Evolutionary conservation across 2,329 filamentous ascomycete genomes (phyloP).

Genomic region (Cercospora sp.): DNA sequence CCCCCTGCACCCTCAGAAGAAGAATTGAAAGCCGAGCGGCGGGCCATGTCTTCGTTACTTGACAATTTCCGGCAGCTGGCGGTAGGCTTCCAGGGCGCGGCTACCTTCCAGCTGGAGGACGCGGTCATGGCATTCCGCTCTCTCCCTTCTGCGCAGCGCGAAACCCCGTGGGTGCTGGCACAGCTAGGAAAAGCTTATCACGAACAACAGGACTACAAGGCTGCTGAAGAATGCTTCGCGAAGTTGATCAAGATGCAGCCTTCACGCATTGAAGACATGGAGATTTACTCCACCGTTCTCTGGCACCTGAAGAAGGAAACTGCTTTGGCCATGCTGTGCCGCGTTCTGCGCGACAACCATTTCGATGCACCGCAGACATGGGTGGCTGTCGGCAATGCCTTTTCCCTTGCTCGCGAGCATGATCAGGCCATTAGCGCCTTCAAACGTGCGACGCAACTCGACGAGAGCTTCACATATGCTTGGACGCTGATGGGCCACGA

Average conservation of each 20-base stretch:
- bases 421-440: conserved; percentile 94
- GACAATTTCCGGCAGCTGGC: conserved; percentile 82
- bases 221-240: conserved; percentile 84
- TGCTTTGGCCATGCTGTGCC: conserved; percentile 86
- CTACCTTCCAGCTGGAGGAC: conserved; percentile 75
- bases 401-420: conserved; percentile 87
- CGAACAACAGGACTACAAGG: conserved; percentile 80
- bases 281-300: conserved; percentile 97
- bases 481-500: conserved; percentile 96
- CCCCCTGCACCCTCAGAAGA: conserved; percentile 18
- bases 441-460: conserved; percentile 86
- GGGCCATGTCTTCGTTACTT: conserved; percentile 73
- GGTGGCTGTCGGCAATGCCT: conserved; percentile 94
- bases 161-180: conserved; percentile 90
- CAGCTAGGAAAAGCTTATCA: conserved; percentile 90
- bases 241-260: conserved; percentile 77
- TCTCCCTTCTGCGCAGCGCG: conserved; percentile 72
- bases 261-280: conserved; percentile 88
- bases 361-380: conserved; percentile 92
- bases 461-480: conserved; percentile 89
- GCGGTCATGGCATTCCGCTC: conserved; percentile 72
- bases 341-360: conserved; percentile 82
- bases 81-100: conserved; percentile 73
- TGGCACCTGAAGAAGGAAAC: conserved; percentile 95
- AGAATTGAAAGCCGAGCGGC: conserved; percentile 53